These are phyloP conservation scores for Lasiodiplodia sp. DNA, from an alignment of 2,329 filamentous ascomycete species.

Conservation along the genomic window DNA sequence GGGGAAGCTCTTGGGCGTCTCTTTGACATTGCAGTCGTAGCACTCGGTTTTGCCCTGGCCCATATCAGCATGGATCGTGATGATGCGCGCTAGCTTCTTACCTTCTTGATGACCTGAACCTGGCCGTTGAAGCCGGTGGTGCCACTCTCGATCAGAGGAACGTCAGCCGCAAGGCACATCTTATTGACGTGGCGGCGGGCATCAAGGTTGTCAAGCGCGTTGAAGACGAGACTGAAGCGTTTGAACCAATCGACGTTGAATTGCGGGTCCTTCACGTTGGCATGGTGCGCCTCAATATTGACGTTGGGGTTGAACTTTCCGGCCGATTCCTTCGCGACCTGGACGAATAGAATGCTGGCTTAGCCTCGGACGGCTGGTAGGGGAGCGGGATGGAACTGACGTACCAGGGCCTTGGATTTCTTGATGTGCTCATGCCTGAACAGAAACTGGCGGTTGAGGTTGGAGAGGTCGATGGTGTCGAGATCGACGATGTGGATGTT, in stretches of 20 bases:
- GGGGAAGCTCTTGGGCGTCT: slow-evolving; percentile 89
- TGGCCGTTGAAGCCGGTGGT: slow-evolving; percentile 98
- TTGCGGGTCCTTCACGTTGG: slow-evolving; percentile 88
- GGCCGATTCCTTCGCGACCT: slow-evolving; percentile 93
- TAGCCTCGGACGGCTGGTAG: neutral
- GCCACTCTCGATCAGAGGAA: slow-evolving; percentile 93
- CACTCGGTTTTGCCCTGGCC: slow-evolving; percentile 80
- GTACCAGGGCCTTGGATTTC: slow-evolving; percentile 89
- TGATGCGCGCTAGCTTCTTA: slow-evolving; percentile 36
- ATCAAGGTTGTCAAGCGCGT: slow-evolving; percentile 94
- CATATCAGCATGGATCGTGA: neutral
- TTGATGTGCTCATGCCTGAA: slow-evolving; percentile 98
- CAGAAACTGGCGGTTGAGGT: slow-evolving; percentile 96
- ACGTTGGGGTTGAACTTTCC: slow-evolving; percentile 88
- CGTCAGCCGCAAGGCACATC: slow-evolving; percentile 92
- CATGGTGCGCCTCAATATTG: slow-evolving; percentile 87
- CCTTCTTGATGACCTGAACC: slow-evolving; percentile 93
- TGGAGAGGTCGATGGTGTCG: slow-evolving; percentile 97
- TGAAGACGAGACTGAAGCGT: slow-evolving; percentile 86
- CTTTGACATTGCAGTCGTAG: slow-evolving; percentile 93
- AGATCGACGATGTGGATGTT: slow-evolving; percentile 95
- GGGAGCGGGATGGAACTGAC: slow-evolving; percentile 39
- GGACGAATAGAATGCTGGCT: slow-evolving; percentile 17
- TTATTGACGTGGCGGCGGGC: slow-evolving; percentile 93
- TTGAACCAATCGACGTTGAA: slow-evolving; percentile 92